These are phyloP conservation scores for Leucosporidium scottii DNA, from an alignment of 768 basidiomycete genomes.

Conservation along the genomic window DNA sequence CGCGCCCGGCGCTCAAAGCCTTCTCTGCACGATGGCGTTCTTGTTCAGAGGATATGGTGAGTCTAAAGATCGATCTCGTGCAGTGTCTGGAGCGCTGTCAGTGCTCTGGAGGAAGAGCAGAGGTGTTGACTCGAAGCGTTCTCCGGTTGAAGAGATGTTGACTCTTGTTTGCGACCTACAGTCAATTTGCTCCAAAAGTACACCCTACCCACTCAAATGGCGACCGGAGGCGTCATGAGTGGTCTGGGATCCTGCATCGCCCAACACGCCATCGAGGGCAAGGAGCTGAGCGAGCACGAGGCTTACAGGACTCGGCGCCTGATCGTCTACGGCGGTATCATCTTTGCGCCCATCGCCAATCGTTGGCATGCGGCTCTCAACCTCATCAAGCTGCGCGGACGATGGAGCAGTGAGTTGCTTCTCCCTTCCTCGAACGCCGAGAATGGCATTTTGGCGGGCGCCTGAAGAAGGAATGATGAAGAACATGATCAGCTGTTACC, in stretches of 20 bases:
- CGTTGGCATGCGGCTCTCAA: constrained; percentile 28
- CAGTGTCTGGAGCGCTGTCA: too few relatives aligned
- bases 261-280: constrained; percentile 17
- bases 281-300: constrained; percentile 16
- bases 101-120: too few relatives aligned
- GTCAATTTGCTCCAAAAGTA: constrained; percentile 15
- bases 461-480: neutral
- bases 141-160: neutral
- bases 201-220: constrained; percentile 37
- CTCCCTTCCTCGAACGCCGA: neutral
- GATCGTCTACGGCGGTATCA: constrained; percentile 20
- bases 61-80: too few relatives aligned
- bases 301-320: constrained; percentile 25
- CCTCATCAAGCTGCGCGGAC: constrained; percentile 4
- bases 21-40: neutral
- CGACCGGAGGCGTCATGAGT: constrained; percentile 14
- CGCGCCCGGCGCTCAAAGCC: too few relatives aligned
- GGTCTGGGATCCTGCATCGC: constrained; percentile 16
- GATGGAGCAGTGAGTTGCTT: neutral
- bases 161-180: neutral
- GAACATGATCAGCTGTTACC: neutral
- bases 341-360: constrained; percentile 28
- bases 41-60: neutral
- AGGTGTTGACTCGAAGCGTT: too few relatives aligned
- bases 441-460: too few relatives aligned